Base-by-base conservation (phyloP, 2,329 filamentous ascomycete species). In the Epichloe sylvatica region DNA sequence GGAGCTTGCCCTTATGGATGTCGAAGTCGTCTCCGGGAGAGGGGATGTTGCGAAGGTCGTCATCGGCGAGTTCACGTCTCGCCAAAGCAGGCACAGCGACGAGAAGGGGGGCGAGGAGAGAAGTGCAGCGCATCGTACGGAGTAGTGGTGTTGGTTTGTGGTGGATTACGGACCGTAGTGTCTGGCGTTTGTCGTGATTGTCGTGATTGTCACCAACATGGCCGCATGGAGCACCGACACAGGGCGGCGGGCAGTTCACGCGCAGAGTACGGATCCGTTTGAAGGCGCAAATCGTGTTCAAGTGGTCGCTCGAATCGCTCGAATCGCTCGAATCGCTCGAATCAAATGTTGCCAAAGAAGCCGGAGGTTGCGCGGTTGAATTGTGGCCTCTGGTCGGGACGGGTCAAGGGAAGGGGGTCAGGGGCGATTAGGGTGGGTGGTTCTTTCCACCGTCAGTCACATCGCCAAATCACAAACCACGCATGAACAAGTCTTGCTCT, bases 21-120 rank as follows among this genome's bases (percentile, higher is more conserved):
- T 95, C 79, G 64, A 96, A 91, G 66, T 88, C 84, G 51, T 73
- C 67, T 52, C 79, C 81, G 1, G 82, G 81, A n/a, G 76, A 77
- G 12, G 88, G 86, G 15, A 98, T 76, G 47, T 71, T 72, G 54
- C 73, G 76, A 41, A 97, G 74, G 35, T 84, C 83, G 50, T 78
- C 76, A 67, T 95, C 85, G 36, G 87, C 86, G 51, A 97, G 73
- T 43, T 69, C 65, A 50, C 67, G 67, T 59, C 76, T 73, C 45
- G 66, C 68, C 43, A 59, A 56, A 35, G 63, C 63, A 21, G 53
- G 47, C 5, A 37, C 42, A 25, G 48, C 48, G 19, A 12, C 47
- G 38, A 52, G 45, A 30, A 52, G 21, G 23, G 19, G 19, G 19
- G 40, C 37, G 15, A 52, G 35, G 4, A 47, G 17, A 7, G 25